These are phyloP conservation scores for Ascosphaera apis DNA, from an alignment of 2,329 filamentous ascomycete genomes.

Conservation along the genomic window DNA sequence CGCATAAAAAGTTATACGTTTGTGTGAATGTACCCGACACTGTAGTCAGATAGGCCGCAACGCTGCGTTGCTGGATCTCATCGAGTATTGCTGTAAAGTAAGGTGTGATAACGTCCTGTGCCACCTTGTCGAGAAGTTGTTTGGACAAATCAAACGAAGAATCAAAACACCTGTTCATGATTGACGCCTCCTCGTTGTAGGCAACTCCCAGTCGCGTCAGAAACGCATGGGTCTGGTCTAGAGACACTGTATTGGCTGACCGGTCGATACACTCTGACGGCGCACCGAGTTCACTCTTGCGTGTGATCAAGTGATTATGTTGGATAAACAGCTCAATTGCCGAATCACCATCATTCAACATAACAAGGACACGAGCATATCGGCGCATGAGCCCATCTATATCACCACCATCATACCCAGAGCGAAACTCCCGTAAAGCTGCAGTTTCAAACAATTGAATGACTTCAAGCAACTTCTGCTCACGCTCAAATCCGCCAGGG, in stretches of 20 bases:
- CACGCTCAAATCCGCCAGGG: slow-evolving; percentile 45
- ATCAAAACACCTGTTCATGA: slow-evolving; percentile 68
- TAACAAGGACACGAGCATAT: slow-evolving; percentile 67
- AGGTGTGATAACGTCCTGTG: slow-evolving; percentile 60
- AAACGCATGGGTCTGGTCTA: slow-evolving; percentile 62
- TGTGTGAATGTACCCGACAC: slow-evolving; percentile 78
- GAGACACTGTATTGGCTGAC: slow-evolving; percentile 40
- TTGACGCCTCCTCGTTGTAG: slow-evolving; percentile 56
- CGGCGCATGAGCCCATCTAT: slow-evolving; percentile 70
- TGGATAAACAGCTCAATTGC: slow-evolving; percentile 71
- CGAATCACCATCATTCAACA: slow-evolving; percentile 56
- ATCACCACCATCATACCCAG: slow-evolving; percentile 74
- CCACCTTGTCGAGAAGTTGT: slow-evolving; percentile 57
- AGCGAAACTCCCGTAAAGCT: slow-evolving; percentile 75
- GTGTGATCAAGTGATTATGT: slow-evolving; percentile 63
- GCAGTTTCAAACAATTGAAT: slow-evolving; percentile 72
- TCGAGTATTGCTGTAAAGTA: slow-evolving; percentile 73
- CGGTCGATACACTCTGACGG: slow-evolving; percentile 63
- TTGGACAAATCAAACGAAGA: slow-evolving; percentile 47
- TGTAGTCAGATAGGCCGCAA: slow-evolving; percentile 59
- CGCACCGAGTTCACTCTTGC: slow-evolving; percentile 46
- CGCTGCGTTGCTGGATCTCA: slow-evolving; percentile 54
- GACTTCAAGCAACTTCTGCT: slow-evolving; percentile 51
- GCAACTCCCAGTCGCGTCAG: slow-evolving; percentile 52
- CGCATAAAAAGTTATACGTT: slow-evolving; percentile 51